These are phyloP conservation scores for Monosporascus sp. DNA, from an alignment of 2,329 filamentous ascomycete genomes.

Conservation along the genomic window DNA sequence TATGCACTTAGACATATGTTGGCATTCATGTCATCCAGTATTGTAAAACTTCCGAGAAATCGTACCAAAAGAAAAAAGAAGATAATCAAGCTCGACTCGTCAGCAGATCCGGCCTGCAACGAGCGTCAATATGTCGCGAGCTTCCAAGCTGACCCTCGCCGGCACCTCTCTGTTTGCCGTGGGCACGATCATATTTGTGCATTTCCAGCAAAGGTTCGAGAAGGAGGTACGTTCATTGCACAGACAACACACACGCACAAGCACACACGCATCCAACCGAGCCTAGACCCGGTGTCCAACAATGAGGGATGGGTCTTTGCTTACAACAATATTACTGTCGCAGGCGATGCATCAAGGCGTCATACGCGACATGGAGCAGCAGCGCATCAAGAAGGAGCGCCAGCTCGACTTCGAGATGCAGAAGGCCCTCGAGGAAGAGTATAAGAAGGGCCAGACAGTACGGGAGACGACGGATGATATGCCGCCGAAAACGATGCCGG, in stretches of 20 bases:
- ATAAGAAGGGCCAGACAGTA: slow-evolving; percentile 82
- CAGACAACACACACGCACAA: slow-evolving; percentile 3
- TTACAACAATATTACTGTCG: not conserved
- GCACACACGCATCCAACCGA: not conserved
- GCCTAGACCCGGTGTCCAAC: too few species aligned
- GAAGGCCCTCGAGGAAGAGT: slow-evolving; percentile 77
- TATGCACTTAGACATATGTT: too few species aligned
- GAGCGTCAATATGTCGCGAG: slow-evolving; percentile 67
- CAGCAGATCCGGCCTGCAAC: not conserved
- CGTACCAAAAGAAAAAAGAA: too few species aligned
- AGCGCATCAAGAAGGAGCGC: slow-evolving; percentile 82
- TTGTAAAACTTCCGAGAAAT: too few species aligned
- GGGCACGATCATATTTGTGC: slow-evolving; percentile 77
- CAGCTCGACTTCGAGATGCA: slow-evolving; percentile 96
- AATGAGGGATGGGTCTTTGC: too few species aligned
- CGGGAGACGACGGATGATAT: slow-evolving; percentile 14
- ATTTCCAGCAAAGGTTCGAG: slow-evolving; percentile 82
- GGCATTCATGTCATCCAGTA: too few species aligned
- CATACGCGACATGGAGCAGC: slow-evolving; percentile 89
- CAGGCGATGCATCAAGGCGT: slow-evolving; percentile 96
- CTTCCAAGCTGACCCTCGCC: slow-evolving; percentile 80
- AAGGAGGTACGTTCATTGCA: slow-evolving; percentile 58
- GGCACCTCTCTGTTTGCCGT: slow-evolving; percentile 72
- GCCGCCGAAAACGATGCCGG: slow-evolving; percentile 12
- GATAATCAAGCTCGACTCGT: too few species aligned